Evolutionary conservation across 1,284 basidiomycete genomes (phyloP).

Genomic region (Tilletia indica): DNA sequence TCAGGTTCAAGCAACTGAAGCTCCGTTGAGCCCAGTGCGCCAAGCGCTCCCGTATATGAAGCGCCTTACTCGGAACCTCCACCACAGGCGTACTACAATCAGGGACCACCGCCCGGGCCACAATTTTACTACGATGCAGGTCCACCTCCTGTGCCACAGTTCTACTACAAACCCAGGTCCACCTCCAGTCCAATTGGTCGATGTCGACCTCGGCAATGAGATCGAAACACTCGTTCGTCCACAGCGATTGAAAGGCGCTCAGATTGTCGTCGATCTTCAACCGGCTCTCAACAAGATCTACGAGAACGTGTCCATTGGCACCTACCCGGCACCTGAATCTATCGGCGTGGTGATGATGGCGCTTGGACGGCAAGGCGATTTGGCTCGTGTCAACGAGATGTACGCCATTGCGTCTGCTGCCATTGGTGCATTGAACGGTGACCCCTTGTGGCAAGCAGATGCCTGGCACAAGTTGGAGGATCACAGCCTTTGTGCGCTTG

Average conservation of each 20-base stretch:
- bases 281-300: slow-evolving; percentile 27
- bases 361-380: slow-evolving; percentile 60
- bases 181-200: slow-evolving; percentile 40
- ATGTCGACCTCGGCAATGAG: slow-evolving; percentile 37
- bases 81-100: too few species aligned
- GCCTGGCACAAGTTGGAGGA: slow-evolving; percentile 56
- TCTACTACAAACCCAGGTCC: slow-evolving; percentile 16
- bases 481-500: slow-evolving; percentile 48
- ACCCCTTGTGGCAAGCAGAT: slow-evolving; percentile 55
- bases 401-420: slow-evolving; percentile 59
- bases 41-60: too few species aligned
- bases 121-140: too few species aligned
- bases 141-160: too few species aligned
- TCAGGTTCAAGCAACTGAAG: too few species aligned
- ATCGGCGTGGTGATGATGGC: slow-evolving; percentile 40
- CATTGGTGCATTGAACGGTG: slow-evolving; percentile 32
- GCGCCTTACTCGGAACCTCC: too few species aligned
- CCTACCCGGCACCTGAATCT: slow-evolving; percentile 38
- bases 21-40: too few species aligned
- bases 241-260: slow-evolving; percentile 16
- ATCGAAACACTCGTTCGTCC: slow-evolving; percentile 21
- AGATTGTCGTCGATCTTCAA: slow-evolving; percentile 23
- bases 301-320: slow-evolving; percentile 32
- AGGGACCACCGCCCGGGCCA: too few species aligned
- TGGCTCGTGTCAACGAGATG: slow-evolving; percentile 60